phyloP scores from a whole-genome alignment of 2,329 filamentous ascomycete genomes.

The Geosmithia flava region DNA sequence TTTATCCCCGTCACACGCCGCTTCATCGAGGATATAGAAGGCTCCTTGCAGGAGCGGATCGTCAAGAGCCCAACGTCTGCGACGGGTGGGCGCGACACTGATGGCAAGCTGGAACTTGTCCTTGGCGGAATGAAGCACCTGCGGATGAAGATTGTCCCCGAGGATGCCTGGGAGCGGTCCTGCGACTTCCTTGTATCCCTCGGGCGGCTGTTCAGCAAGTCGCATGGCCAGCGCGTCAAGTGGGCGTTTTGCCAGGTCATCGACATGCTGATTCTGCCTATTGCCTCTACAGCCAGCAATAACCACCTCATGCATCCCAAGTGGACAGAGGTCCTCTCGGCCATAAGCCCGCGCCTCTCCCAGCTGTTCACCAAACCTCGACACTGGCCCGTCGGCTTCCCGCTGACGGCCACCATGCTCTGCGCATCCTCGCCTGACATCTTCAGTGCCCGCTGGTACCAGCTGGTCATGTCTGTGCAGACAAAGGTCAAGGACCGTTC shows the following conservation, averaged over 20 bases:
- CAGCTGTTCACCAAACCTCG: slow-evolving; percentile 86
- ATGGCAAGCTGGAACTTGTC: slow-evolving; percentile 76
- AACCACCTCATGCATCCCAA: slow-evolving; percentile 68
- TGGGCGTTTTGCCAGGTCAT: slow-evolving; percentile 90
- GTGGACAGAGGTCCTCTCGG: slow-evolving; percentile 77
- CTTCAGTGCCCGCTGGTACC: slow-evolving; percentile 78
- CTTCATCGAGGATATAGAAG: slow-evolving; percentile 71
- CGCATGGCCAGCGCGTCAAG: slow-evolving; percentile 83
- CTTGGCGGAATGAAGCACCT: slow-evolving; percentile 87
- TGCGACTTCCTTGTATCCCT: slow-evolving; percentile 81
- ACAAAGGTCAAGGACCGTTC: slow-evolving; percentile 74
- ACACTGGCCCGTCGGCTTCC: slow-evolving; percentile 84
- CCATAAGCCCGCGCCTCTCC: slow-evolving; percentile 64
- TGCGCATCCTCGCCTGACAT: slow-evolving; percentile 79
- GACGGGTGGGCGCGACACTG: slow-evolving; percentile 49
- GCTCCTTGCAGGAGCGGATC: slow-evolving; percentile 62
- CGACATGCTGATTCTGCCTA: slow-evolving; percentile 72
- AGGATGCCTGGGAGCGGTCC: slow-evolving; percentile 69
- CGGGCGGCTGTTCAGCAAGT: slow-evolving; percentile 69
- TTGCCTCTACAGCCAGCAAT: slow-evolving; percentile 67
- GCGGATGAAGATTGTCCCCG: slow-evolving; percentile 59
- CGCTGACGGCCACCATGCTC: slow-evolving; percentile 73
- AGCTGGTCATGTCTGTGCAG: slow-evolving; percentile 65
- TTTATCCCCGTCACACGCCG: slow-evolving; percentile 74
- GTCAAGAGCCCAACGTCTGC: slow-evolving; percentile 49